phyloP scores from a whole-genome alignment of 768 basidiomycete genomes.

The Fistulinella prunicolor region DNA sequence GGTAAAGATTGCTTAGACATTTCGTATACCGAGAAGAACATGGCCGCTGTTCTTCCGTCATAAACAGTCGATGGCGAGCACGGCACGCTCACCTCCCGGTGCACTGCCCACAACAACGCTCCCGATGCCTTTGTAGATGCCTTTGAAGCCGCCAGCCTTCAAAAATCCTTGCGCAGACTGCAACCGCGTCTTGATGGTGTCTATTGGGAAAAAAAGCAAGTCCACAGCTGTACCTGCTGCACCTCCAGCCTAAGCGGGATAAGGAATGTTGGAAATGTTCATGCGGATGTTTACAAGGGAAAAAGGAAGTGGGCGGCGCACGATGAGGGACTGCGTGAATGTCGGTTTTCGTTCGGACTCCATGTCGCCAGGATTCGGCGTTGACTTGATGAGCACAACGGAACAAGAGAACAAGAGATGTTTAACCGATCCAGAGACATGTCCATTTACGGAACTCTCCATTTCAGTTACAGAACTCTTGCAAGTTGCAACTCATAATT shows the following conservation, averaged over 20 bases:
- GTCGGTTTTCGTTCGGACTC: constrained; percentile 35
- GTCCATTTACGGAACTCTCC: constrained; percentile 14
- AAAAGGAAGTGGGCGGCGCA: constrained; percentile 27
- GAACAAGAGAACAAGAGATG: constrained; percentile 4
- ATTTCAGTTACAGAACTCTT: no score
- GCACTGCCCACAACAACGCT: constrained; percentile 94
- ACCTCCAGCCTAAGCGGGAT: constrained; percentile 68
- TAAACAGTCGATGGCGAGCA: background rate
- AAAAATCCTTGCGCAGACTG: constrained; percentile 87
- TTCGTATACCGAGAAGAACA: constrained; percentile 95
- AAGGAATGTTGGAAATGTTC: constrained; percentile 11
- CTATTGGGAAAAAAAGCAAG: constrained; percentile 93
- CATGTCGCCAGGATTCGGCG: constrained; percentile 20
- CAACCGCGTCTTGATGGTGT: constrained; percentile 94
- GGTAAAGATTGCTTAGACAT: constrained; percentile 77
- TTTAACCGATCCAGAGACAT: no score
- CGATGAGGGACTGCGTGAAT: constrained; percentile 47
- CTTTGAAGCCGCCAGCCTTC: constrained; percentile 81
- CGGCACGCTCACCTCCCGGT: constrained; percentile 72
- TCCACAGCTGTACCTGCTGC: constrained; percentile 93
- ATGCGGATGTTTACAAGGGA: constrained; percentile 4
- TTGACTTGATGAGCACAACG: constrained; percentile 2
- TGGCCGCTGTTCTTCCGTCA: constrained; percentile 60
- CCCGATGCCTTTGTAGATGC: constrained; percentile 91
- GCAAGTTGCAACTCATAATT: no score